phyloP scores from a whole-genome alignment of 2,329 filamentous ascomycete species.

The Penicillium sclerotiorum region DNA sequence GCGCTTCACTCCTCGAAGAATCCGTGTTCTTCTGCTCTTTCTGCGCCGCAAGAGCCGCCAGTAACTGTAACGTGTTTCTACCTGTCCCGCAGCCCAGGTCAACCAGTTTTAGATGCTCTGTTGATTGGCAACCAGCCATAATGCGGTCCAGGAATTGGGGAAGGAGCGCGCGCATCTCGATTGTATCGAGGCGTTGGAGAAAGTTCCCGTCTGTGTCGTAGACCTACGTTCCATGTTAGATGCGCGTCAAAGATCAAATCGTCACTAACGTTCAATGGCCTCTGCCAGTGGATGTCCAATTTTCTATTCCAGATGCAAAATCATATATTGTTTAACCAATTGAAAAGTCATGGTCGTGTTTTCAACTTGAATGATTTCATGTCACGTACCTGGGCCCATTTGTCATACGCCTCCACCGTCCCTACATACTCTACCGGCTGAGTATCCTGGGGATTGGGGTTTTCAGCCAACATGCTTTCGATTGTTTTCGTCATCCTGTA shows the following conservation, averaged over 20 bases:
- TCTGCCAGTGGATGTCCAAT: no score
- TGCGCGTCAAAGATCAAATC: no score
- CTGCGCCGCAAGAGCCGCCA: conserved; percentile 16
- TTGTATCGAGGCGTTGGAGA: conserved; percentile 64
- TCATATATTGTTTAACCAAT: no score
- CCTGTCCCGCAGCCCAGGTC: conserved; percentile 69
- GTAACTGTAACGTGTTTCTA: conserved; percentile 61
- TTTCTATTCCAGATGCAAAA: no score
- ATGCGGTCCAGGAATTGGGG: conserved; percentile 49
- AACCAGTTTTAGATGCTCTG: conserved; percentile 47
- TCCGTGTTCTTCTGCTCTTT: neutral
- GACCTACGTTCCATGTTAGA: no score
- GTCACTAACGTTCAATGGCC: no score
- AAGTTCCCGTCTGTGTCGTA: conserved; percentile 71
- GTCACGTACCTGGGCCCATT: conserved; percentile 41
- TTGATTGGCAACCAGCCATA: conserved; percentile 11
- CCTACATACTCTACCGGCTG: conserved; percentile 33
- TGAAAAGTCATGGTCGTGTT: no score
- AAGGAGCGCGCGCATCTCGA: conserved; percentile 57
- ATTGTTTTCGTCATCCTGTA: conserved; percentile 23
- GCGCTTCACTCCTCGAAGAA: conserved; percentile 9
- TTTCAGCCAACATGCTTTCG: conserved; percentile 18
- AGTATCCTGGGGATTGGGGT: neutral
- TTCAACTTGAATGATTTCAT: no score
- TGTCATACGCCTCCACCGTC: conserved; percentile 42